Evolutionary conservation across 768 basidiomycete species (phyloP), one percentile per base, ranked within the genome.

Genomic region (Butyriboletus loyo): DNA sequence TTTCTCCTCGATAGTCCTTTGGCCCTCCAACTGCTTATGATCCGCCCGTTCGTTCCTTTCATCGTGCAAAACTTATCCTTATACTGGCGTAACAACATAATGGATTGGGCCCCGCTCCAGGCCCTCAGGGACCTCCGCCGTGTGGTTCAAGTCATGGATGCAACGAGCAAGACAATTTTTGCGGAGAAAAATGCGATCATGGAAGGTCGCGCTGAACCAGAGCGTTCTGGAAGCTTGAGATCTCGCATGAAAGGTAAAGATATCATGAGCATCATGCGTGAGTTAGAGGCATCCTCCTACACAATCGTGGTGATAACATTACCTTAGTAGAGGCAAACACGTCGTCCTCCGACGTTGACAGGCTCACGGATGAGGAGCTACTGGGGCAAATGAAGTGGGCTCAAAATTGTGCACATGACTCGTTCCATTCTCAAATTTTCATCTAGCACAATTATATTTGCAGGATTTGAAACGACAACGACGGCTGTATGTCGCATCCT

Each of bases 201-300:
- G 53, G 54, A 56, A 36, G 57, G 50, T 37, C 35, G n/a, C 24
- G 32, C 46, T 10, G 56, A 43, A 27, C 49, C 49, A 39, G 53
- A 56, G 6, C 39, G 51, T 38, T 41, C 51, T 9, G 57, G 50
- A 39, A 44, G 39, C 21, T n/a, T 55, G 27, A 41, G 36, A 17
- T 56, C 59, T 31, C 45, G 45, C 17, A 60, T 53, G 52, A 59
- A 56, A 45, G 63, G 68, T 1, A 68, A 60, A 46, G 72, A 75
- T 40, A 70, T 76, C 36, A 72, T 76, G 73, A 72, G 61, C 51
- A 68, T 76, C 55, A 68, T 75, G 65, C 30, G 74, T 76, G 39
- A 52, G 72, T 64, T 11, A 7, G 17, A 31, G 0, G 1, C 17
- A 11, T n/a, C 31, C 21, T 35, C 22, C 30, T 40, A 42, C 37